A percentile compares a stretch with the other conserved stretches of the same genome.
Conservation (phyloP, 306 rosid genomes). For the Phaseolus lunatus region DNA sequence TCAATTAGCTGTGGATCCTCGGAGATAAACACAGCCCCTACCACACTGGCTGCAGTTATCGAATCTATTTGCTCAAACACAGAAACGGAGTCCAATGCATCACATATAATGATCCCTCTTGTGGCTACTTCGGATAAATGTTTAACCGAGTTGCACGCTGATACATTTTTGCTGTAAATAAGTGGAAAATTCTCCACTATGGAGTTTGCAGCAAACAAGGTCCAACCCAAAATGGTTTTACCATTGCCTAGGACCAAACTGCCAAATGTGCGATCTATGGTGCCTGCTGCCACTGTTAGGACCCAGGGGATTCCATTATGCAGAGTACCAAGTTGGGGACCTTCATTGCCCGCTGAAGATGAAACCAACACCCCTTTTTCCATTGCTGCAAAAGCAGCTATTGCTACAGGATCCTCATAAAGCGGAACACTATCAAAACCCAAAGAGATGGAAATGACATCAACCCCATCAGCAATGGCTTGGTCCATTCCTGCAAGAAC, state of each 20-base stretch:
- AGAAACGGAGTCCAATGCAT: slow-evolving; percentile 22
- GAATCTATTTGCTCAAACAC: slow-evolving; percentile 1
- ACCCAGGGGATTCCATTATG: slow-evolving; percentile 55
- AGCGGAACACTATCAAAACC: slow-evolving; percentile 45
- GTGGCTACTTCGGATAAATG: slow-evolving; percentile 18
- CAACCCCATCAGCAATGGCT: slow-evolving; percentile 54
- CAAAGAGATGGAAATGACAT: slow-evolving; percentile 48
- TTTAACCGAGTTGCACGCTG: slow-evolving; percentile 51
- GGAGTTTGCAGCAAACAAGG: slow-evolving; percentile 47
- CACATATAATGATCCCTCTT: slow-evolving; percentile 46
- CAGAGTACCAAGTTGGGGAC: slow-evolving; percentile 38
- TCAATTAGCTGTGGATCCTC: slow-evolving; percentile 49
- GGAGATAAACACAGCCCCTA: slow-evolving; percentile 53
- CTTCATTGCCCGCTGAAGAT: slow-evolving; percentile 48
- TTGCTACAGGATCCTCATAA: slow-evolving; percentile 47
- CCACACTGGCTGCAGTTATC: not conserved
- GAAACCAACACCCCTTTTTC: slow-evolving; percentile 54
- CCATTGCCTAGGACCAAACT: slow-evolving; percentile 50
- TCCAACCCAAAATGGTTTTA: slow-evolving; percentile 49
- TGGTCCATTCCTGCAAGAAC: slow-evolving; percentile 52
- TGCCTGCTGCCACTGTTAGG: slow-evolving; percentile 45
- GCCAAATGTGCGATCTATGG: slow-evolving; percentile 51
- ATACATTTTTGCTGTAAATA: slow-evolving; percentile 42
- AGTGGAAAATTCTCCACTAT: slow-evolving; percentile 34
- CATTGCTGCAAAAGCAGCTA: slow-evolving; percentile 56